Conservation (phyloP, 1,284 basidiomycete species). For the Wolfiporia cocos region DNA sequence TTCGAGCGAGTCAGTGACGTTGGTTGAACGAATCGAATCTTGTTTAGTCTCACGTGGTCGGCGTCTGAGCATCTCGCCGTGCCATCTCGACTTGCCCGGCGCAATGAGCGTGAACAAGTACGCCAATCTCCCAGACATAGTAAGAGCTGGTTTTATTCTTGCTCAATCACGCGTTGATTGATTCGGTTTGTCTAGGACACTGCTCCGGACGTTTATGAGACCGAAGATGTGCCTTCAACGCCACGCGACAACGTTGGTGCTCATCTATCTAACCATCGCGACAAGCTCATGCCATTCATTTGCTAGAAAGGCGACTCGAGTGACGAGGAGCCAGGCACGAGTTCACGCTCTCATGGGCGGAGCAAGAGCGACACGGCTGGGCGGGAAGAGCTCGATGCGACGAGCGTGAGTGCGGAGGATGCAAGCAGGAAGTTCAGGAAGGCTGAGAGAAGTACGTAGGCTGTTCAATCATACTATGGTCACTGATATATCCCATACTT, state of each 20-base stretch:
- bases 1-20: background rate
- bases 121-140: constrained; percentile 86
- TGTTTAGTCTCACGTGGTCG: too few relatives aligned
- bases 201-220: constrained; percentile 90
- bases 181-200: constrained; percentile 55
- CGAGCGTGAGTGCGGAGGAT: constrained; percentile 46
- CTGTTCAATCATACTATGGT: too few relatives aligned
- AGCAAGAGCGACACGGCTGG: constrained; percentile 29
- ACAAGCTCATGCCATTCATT: background rate
- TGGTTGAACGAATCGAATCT: background rate
- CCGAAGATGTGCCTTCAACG: constrained; percentile 67
- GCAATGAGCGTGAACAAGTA: constrained; percentile 76
- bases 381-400: constrained; percentile 46
- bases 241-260: constrained; percentile 39
- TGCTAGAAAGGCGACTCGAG: constrained; percentile 53
- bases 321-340: constrained; percentile 51
- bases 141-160: constrained; percentile 31
- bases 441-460: constrained; percentile 54
- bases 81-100: background rate
- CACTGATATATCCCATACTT: too few relatives aligned
- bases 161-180: background rate
- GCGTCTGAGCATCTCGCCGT: background rate
- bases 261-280: background rate
- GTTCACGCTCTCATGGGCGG: constrained; percentile 30
- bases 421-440: constrained; percentile 62